Percentiles rank a stretch among this genome's conserved stretches.
Evolutionary conservation across 2,329 filamentous ascomycete genomes (phyloP).

Genomic region (Nothophoma quercina): DNA sequence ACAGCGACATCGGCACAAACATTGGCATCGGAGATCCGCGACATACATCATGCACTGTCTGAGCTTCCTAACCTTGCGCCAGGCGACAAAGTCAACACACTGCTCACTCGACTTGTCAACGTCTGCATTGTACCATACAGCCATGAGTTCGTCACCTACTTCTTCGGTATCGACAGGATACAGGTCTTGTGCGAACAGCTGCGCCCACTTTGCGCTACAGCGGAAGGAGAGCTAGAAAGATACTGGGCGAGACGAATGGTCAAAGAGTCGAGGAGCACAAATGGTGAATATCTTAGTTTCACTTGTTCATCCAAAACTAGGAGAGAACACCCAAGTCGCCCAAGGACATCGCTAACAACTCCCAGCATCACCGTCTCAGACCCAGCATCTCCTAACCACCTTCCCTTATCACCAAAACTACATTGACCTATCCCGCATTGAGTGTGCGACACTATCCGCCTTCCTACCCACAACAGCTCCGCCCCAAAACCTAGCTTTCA

Average conservation of each 20-base stretch:
- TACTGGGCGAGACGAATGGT: constrained; percentile 54
- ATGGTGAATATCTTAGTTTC: constrained; percentile 8
- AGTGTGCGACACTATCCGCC: constrained; percentile 53
- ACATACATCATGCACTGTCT: constrained; percentile 26
- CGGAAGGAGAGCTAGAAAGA: constrained; percentile 56
- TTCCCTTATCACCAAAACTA: constrained; percentile 63
- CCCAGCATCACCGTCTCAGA: not conserved
- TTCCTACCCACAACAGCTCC: constrained; percentile 31
- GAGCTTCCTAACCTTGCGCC: constrained; percentile 40
- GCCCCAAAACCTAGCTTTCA: constrained; percentile 54
- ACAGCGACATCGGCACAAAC: constrained; percentile 25
- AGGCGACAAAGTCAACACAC: constrained; percentile 39
- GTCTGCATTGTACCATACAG: constrained; percentile 44
- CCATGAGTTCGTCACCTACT: constrained; percentile 28
- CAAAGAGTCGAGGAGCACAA: not conserved
- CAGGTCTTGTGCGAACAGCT: constrained; percentile 48
- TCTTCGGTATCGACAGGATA: constrained; percentile 44
- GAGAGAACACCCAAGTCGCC: no score
- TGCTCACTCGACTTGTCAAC: constrained; percentile 49
- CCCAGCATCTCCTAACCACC: constrained; percentile 32
- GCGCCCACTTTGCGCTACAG: constrained; percentile 52
- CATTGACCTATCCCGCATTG: constrained; percentile 56
- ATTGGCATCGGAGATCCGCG: constrained; percentile 30
- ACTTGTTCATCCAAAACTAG: no score
- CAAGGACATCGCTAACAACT: not conserved